Base-by-base conservation (phyloP, 306 rosid genomes). In the Castanea crenata region DNA sequence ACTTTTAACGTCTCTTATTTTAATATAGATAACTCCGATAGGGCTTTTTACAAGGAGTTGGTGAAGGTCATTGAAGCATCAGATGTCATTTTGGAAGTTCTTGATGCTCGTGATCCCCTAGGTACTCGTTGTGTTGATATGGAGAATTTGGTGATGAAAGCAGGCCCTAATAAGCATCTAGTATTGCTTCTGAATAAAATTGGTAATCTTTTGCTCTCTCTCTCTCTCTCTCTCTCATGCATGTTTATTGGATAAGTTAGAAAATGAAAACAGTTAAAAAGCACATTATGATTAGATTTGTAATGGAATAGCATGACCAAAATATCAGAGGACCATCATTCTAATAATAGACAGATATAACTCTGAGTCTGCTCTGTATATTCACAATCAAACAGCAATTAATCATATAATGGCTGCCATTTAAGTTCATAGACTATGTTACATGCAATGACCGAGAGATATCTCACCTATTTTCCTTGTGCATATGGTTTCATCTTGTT, bases 21-120 rank as follows among this genome's bases (percentile, higher is more conserved):
- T 56, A 34, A 16, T 14, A 27, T 75, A 86, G 99, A 93, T 54
- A 87, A 73, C 85, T 82, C 94, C 0, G 99, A 91, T 73, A 89
- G 89, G 84, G 92, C 92, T 71, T 96, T 96, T 82, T 93, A 90
- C 90, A 92, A 88, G 85, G 99, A 96, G 81, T 84, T 96, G 86
- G 96, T 85, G 31, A 89, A 90, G 81, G 97, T 96, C 46, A 87
- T 96, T 69, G 98, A 93, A 31, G 94, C 89, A 16, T 96, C 99
- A 27, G 98, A 96, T 88, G 99, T 96, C 31, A 87, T 96, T 87
- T 76, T 96, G 81, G 99, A 96, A 80, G 99, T 96, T 49, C 92
- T 96, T 83, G 99, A 96, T 86, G 99, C 99, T 65, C 90, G 99
- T 27, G 99, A 96, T 82, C 99, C 99, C 23, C 82, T 96, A 77